Conservation (phyloP, 208 protist species). For the Wallacemonas rigidus region DNA sequence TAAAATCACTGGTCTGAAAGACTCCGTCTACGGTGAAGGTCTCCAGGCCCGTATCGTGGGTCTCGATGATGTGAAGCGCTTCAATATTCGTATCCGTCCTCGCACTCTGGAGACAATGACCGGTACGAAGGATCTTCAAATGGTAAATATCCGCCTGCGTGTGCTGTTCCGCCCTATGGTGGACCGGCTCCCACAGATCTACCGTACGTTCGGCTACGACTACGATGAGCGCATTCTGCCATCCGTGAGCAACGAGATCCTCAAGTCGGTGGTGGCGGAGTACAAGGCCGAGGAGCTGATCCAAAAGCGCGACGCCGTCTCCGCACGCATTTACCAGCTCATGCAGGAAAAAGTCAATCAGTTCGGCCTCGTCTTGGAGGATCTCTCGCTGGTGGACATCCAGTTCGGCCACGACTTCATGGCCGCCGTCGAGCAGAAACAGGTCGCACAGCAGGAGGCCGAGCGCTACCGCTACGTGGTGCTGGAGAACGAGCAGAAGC, state of each 20-base stretch:
- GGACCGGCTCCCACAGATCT: conserved; percentile 88
- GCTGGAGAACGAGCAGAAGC: conserved; percentile 95
- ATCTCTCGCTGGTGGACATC: conserved; percentile 98
- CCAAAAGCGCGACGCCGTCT: conserved; percentile 96
- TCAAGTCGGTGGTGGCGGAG: conserved; percentile 96
- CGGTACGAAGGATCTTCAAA: conserved; percentile 93
- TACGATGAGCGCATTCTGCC: conserved; percentile 98
- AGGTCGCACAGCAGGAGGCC: conserved; percentile 98
- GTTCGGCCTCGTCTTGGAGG: conserved; percentile 97
- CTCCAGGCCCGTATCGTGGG: conserved; percentile 92
- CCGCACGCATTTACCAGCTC: conserved; percentile 89
- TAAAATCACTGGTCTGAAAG: conserved; percentile 87
- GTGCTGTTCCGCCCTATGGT: conserved; percentile 88
- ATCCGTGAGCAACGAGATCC: conserved; percentile 96
- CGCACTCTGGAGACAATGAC: conserved; percentile 92
- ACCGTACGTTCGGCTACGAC: conserved; percentile 91
- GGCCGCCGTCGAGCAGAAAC: conserved; percentile 96
- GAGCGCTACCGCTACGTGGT: conserved; percentile 95
- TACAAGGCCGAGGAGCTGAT: conserved; percentile 99
- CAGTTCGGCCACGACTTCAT: conserved; percentile 96
- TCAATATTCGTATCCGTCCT: conserved; percentile 95
- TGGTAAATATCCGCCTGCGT: conserved; percentile 93
- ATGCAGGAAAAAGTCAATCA: conserved; percentile 96
- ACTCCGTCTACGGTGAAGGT: conserved; percentile 89
- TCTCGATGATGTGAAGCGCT: conserved; percentile 96